Conservation (phyloP, 768 basidiomycete species). For the Pleurotus pulmonarius region DNA sequence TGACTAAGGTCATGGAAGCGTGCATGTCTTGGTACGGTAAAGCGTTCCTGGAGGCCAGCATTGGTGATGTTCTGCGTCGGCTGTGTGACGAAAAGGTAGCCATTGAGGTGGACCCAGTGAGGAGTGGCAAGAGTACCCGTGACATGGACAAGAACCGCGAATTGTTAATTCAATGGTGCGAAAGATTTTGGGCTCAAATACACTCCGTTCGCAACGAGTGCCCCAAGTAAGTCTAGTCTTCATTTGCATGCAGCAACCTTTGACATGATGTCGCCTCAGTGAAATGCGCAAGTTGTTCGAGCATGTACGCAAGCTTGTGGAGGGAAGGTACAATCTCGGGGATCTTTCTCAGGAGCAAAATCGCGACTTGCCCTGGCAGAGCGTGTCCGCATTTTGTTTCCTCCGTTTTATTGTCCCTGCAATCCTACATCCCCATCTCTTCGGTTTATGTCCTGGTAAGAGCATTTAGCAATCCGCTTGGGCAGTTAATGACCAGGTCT, state of each 20-base stretch:
- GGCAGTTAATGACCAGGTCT: conserved; percentile 9
- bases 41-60: conserved; percentile 74
- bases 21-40: conserved; percentile 83
- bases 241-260: conserved; percentile 4
- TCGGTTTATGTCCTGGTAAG: conserved; percentile 72
- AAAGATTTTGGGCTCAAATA: conserved; percentile 78
- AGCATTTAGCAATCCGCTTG: background rate
- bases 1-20: conserved; percentile 74
- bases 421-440: conserved; percentile 84
- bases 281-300: conserved; percentile 71
- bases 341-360: conserved; percentile 37
- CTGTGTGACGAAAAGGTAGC: conserved; percentile 70
- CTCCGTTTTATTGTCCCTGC: conserved; percentile 88
- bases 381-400: conserved; percentile 87
- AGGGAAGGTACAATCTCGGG: conserved; percentile 52
- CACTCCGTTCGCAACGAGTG: conserved; percentile 71
- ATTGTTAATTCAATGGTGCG: conserved; percentile 72
- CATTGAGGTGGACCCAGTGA: conserved; percentile 80
- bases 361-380: conserved; percentile 67
- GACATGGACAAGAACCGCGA: conserved; percentile 68
- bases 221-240: conserved; percentile 53
- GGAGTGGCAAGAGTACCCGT: conserved; percentile 55
- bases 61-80: conserved; percentile 66
- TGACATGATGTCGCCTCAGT: conserved; percentile 30
- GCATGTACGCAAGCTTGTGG: conserved; percentile 69